phyloP scores from a whole-genome alignment of 192 early-diverging fungal species.

The Entomortierella parvispora region DNA sequence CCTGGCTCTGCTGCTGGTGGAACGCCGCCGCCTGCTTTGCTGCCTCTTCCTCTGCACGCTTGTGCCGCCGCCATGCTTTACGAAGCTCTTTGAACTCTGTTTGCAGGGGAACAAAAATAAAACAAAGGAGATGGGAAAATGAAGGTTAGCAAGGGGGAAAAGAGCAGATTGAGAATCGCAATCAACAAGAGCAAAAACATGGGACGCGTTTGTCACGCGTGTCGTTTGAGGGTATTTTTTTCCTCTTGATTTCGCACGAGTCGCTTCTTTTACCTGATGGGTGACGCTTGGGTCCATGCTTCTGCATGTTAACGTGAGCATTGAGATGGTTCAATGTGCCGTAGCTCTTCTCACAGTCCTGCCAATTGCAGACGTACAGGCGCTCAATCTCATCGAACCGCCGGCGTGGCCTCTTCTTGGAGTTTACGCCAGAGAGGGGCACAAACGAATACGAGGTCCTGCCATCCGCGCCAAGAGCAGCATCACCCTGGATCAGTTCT shows the following conservation, averaged over 20 bases:
- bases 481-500: not conserved
- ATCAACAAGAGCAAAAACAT: not conserved
- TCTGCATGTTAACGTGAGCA: constrained; percentile 76
- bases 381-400: constrained; percentile 75
- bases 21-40: constrained; percentile 46
- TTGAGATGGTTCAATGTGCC: constrained; percentile 76
- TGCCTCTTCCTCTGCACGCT: constrained; percentile 59
- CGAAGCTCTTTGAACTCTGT: constrained; percentile 71
- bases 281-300: constrained; percentile 68
- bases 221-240: not conserved
- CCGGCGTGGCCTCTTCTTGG: constrained; percentile 67
- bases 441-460: constrained; percentile 65
- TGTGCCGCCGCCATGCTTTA: constrained; percentile 65
- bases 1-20: constrained; percentile 28
- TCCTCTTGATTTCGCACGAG: no score
- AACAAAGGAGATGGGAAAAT: not conserved
- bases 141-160: not conserved
- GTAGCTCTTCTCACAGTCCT: constrained; percentile 68
- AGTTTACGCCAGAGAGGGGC: constrained; percentile 62
- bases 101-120: constrained; percentile 1
- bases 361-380: constrained; percentile 66
- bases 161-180: not conserved
- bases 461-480: constrained; percentile 24
- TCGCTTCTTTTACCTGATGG: constrained; percentile 47
- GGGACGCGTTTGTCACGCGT: constrained; percentile 5